Evolutionary conservation across 176 grass and related monocot species (phyloP), one percentile per base, ranked within the genome.

Genomic region (Oryza brachyantha): DNA sequence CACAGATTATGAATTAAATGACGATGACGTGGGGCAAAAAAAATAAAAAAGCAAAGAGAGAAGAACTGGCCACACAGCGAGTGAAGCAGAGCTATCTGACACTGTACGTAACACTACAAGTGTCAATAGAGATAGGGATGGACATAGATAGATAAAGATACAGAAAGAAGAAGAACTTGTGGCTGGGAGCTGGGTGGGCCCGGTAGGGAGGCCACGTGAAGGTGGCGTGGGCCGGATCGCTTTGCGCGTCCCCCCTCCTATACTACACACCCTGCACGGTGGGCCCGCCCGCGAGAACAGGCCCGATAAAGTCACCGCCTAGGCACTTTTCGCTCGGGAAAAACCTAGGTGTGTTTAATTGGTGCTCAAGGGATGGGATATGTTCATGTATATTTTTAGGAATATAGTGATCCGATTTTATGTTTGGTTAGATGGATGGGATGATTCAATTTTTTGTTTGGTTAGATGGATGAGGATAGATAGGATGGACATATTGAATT

Each of bases 151-250:
- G 17, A 0, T 4, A 37, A 0, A 45, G 8, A 2, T 8, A 43
- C 13, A 5, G 13, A 16, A 7, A 5, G n/a, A 2, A 22, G 12
- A 16, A 13, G 1, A 32, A 12, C 7, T 12, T 41, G 7, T 46
- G 43, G 43, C 24, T 7, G 10, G 7, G 42, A 3, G 64, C 61
- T 38, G 52, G 64, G 27, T 21, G 13, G 36, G 36, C 19, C 5
- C 37, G 40, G 55, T 21, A 43, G 14, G 57, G 74, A 52, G 66
- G 82, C 74, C 82, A 78, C 66, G 82, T 71, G 82, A 84, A 84
- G 28, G 14, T 10, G 16, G 65, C 39, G 43, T 63, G 73, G 74
- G 34, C 54, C 1, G 11, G 66, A 71, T 40, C 24, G 66, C 39
- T 62, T 42, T 22, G 19, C 8, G 54, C 0, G 2, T 1, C n/a